Base-by-base conservation (phyloP, 2,329 filamentous ascomycete genomes). In the Aaosphaeria arxii region DNA sequence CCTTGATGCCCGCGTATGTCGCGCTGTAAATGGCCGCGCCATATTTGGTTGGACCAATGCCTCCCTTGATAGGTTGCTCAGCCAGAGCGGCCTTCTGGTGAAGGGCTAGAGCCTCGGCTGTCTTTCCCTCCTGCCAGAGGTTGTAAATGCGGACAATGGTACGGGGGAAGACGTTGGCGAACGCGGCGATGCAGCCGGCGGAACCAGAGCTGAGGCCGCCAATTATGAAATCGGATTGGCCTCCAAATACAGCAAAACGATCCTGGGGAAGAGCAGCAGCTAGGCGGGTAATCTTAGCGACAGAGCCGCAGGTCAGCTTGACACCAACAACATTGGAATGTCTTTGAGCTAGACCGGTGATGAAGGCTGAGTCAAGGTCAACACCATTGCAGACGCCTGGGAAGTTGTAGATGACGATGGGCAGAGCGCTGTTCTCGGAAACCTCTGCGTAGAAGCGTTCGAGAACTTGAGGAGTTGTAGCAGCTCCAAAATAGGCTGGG, bases 321-420 rank as follows among this genome's bases (percentile, higher is more conserved):
- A 84, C 81, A 31, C 84, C 86, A 43, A 87, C 81, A 55, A 89
- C 86, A 55, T 87, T 87, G 40, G 75, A 70, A 62, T 86, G 81
- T 4, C 55, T 54, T 49, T 75, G 67, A 7, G 79, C 77, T 4
- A 88, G 72, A 0, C 72, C 70, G 3, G 78, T 72, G 53, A 89
- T 83, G 57, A 81, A 78, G 53, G 87, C 84, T 0, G 83, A 86
- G 62, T 83, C 81, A 40, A 89, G 74, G 57, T 89, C 86, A 7
- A 88, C 73, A 4, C 86, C 86, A 7, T 83, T 79, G 24, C 79
- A 82, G 5, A 86, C 85, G 5, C 76, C 83, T 2, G 86, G 86
- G 72, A 85, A 88, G 70, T 89, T 89, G 75, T 89, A 89, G 50
- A 89, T 83, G 36, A 89, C 69, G 24, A 89, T 73, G 0, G 86